Evolutionary conservation across 2,329 filamentous ascomycete species (phyloP).

Genomic region (Claviceps pazoutovae): DNA sequence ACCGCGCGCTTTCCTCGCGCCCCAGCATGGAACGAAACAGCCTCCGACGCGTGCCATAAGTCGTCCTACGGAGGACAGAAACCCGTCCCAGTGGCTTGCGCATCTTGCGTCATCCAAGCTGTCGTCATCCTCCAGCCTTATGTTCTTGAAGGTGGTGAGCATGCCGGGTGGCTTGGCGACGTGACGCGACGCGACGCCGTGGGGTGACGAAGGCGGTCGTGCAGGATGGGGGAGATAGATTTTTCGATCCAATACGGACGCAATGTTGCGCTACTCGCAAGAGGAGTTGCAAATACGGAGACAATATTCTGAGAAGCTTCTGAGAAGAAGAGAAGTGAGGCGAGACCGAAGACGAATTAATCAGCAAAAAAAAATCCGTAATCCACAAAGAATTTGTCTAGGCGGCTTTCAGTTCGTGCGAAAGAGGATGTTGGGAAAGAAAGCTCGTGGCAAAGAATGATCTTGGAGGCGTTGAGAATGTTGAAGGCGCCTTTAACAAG

Average conservation of each 20-base stretch:
- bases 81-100: not conserved
- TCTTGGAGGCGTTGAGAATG: not conserved
- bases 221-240: no score
- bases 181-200: not conserved
- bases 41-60: not conserved
- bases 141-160: slow-evolving; percentile 1
- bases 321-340: no score
- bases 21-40: slow-evolving; percentile 6
- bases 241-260: no score
- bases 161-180: not conserved
- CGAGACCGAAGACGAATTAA: no score
- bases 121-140: slow-evolving; percentile 20
- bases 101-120: slow-evolving; percentile 15
- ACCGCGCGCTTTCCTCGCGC: slow-evolving; percentile 6
- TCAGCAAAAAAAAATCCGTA: no score
- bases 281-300: no score
- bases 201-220: not conserved
- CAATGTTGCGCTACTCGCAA: no score
- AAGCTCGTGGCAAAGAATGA: not conserved
- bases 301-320: no score
- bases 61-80: not conserved
- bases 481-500: not conserved
- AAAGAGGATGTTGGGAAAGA: no score
- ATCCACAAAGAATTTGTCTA: no score
- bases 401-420: no score